Evolutionary conservation across 208 protist genomes (phyloP).

Genomic region (Wallacemonas sp.): DNA sequence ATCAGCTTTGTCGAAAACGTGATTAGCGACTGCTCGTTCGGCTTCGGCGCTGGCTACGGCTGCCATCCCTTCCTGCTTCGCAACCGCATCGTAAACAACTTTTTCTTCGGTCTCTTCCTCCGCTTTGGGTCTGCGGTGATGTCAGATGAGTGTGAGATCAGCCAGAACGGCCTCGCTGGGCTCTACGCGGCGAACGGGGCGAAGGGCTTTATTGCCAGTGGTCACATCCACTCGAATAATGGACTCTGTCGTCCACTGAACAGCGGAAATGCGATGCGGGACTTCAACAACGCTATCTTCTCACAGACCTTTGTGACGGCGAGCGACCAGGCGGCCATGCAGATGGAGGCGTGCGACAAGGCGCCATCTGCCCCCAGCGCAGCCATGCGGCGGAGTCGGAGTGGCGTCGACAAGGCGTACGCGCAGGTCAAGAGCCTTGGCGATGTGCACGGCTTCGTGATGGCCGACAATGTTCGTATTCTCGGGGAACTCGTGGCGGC

Average conservation of each 20-base stretch:
- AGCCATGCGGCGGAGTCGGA: conserved; percentile 5
- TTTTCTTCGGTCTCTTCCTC: conserved; percentile 85
- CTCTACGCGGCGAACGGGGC: conserved; percentile 68
- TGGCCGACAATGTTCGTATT: conserved; percentile 47
- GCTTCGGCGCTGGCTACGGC: conserved; percentile 62
- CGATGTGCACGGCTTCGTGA: conserved; percentile 43
- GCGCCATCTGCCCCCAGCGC: not conserved
- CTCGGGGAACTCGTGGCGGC: conserved; percentile 57
- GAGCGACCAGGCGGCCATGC: not conserved
- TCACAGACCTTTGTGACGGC: conserved; percentile 20
- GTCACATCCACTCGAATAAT: conserved; percentile 66
- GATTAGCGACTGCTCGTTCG: conserved; percentile 72
- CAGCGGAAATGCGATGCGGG: conserved; percentile 41
- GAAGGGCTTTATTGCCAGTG: conserved; percentile 54
- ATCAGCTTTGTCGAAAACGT: conserved; percentile 75
- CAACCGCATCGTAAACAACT: conserved; percentile 69
- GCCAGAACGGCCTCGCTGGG: conserved; percentile 74
- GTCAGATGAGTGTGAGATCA: conserved; percentile 51
- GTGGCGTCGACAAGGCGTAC: conserved; percentile 37
- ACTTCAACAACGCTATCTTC: conserved; percentile 39
- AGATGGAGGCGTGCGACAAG: not conserved
- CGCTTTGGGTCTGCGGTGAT: conserved; percentile 66
- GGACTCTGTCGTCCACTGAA: conserved; percentile 51
- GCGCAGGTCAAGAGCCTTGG: conserved; percentile 38
- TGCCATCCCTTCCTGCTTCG: conserved; percentile 75